Evolutionary conservation across 2,329 filamentous ascomycete species (phyloP), one percentile per base, ranked within the genome.

Genomic region (Bertia moriformis): DNA sequence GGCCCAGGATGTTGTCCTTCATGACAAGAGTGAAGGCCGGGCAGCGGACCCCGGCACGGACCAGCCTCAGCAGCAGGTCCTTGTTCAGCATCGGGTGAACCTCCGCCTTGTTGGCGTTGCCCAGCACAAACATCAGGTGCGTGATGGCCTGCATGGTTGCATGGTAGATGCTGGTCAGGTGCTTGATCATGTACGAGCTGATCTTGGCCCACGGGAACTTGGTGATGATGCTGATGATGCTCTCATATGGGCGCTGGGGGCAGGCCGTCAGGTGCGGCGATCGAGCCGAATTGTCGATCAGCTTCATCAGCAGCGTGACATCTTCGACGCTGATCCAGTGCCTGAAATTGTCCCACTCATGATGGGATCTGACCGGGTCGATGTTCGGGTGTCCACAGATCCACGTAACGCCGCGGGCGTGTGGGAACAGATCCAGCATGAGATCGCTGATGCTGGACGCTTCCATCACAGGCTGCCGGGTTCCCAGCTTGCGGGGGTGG

Each of bases 181-280:
- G n/a, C n/a, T n/a, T n/a, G n/a, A n/a, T n/a, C n/a, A n/a, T n/a
- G n/a, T n/a, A n/a, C 37, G 79, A 58, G 4, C 70, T 79, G 56
- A 80, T 71, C 39, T 61, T 47, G 2, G 70, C 55, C 77, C 77
- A 82, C 0, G 77, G 77, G 33, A 77, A 65, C 59, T 80, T 74
- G 43, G 65, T 67, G 27, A 76, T 50, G 1, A 70, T 78, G 51
- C 71, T 77, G 46, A 81, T 76, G 48, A 81, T 60, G 50, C 67
- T 75, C 57, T 82, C 77, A 41, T 71, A 80, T 2, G 74, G 69
- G 13, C 77, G 68, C 55, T 81, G 74, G 0, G 74, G 73, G 46
- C 73, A 78, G 18, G 74, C 65, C 41, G 62, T 66, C 5, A 71
- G 67, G 49, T 72, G 80, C 0, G 70, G 69, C 12, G 72, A 73